Conservation (phyloP, 306 rosid species). For the Castanea mollissima region DNA sequence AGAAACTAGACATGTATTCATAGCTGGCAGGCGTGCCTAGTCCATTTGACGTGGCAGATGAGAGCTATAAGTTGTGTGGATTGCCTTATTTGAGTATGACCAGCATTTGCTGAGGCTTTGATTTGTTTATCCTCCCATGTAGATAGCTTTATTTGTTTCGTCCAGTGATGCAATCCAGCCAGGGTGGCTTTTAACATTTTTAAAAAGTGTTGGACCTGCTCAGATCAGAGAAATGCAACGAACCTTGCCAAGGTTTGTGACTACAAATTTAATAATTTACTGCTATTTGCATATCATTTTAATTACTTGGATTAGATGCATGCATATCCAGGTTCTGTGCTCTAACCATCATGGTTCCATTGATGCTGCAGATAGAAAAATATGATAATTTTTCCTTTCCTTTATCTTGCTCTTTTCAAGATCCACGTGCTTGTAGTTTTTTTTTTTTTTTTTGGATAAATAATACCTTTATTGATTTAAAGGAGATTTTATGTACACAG, state of each 20-base stretch:
- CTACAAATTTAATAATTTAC: neutral
- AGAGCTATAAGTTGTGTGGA: conserved; percentile 9
- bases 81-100: conserved; percentile 11
- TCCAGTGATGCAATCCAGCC: conserved; percentile 66
- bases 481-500: too few relatives aligned
- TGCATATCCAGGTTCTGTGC: neutral
- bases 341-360: neutral
- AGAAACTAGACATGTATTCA: neutral
- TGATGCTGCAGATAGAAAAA: neutral
- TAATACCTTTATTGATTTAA: too few relatives aligned
- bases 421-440: neutral
- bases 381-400: too few relatives aligned
- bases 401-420: neutral
- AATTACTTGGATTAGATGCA: neutral
- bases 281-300: neutral
- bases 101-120: conserved; percentile 16
- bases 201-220: conserved; percentile 50
- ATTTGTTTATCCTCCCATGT: conserved; percentile 20
- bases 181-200: conserved; percentile 73
- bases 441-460: too few relatives aligned
- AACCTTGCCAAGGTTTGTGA: conserved; percentile 78
- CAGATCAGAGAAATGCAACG: conserved; percentile 61
- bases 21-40: conserved; percentile 1
- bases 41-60: conserved; percentile 12
- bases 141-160: conserved; percentile 71